phyloP scores from a whole-genome alignment of 257 asterid genomes.

The Capsicum chinense region DNA sequence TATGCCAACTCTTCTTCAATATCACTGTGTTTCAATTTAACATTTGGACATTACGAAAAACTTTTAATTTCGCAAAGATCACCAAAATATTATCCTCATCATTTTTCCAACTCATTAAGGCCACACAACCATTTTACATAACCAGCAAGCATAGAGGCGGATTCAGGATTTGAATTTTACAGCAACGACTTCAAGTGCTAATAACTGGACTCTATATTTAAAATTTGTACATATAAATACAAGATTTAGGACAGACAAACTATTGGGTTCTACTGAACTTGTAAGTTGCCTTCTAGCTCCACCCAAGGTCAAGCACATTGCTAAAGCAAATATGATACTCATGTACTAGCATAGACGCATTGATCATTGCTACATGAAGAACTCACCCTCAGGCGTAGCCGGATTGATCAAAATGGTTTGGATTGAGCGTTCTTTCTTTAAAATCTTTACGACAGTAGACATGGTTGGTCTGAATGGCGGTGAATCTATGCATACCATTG shows the following conservation, averaged over 20 bases:
- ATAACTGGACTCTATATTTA: background rate
- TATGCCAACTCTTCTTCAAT: too few relatives aligned
- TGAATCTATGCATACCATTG: background rate
- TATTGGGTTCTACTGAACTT: background rate
- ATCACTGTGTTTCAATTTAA: too few relatives aligned
- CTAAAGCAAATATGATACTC: background rate
- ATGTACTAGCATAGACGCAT: background rate
- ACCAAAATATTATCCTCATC: too few relatives aligned
- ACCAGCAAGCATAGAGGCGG: too few relatives aligned
- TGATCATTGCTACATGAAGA: too few relatives aligned
- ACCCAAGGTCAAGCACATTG: background rate
- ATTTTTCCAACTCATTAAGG: too few relatives aligned
- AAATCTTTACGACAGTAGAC: background rate
- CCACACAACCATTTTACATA: too few relatives aligned
- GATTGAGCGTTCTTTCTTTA: background rate
- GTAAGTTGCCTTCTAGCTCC: background rate
- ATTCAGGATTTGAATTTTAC: background rate
- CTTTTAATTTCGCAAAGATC: too few relatives aligned
- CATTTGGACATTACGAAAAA: too few relatives aligned
- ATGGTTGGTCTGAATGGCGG: background rate
- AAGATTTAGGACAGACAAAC: background rate
- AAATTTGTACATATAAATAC: background rate
- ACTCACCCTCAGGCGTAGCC: background rate
- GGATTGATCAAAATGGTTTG: background rate
- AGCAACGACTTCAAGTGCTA: background rate